phyloP scores from a whole-genome alignment of 106 monocot genomes.

The Dendrobium chrysotoxum region DNA sequence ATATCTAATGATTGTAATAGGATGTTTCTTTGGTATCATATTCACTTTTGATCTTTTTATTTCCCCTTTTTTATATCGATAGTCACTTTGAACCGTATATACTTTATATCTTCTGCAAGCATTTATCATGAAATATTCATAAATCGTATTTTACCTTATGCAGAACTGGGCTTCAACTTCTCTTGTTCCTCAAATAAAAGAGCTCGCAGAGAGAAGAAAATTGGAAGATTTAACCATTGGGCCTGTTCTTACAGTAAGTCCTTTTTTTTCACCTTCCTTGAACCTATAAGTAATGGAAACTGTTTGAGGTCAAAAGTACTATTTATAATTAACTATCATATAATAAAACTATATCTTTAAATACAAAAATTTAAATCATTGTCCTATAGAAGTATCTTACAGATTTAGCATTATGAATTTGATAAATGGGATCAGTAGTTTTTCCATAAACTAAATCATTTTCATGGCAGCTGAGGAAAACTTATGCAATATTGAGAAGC shows the following conservation, averaged over 20 bases:
- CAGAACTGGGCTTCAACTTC: conserved; percentile 84
- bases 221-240: conserved; percentile 93
- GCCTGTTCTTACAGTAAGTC: conserved; percentile 93
- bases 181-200: conserved; percentile 64
- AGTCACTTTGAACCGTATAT: neutral
- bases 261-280: neutral
- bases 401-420: neutral
- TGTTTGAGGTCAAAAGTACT: neutral
- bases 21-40: neutral
- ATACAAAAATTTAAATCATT: neutral
- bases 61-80: neutral
- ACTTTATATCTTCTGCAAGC: neutral
- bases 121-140: neutral
- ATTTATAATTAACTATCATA: neutral
- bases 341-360: neutral
- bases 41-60: neutral
- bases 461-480: neutral
- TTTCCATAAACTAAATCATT: neutral
- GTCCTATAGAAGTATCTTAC: neutral
- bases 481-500: neutral
- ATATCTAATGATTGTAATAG: neutral
- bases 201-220: conserved; percentile 80
- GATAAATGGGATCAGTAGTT: neutral
- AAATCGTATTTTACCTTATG: conserved; percentile 11
- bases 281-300: neutral